A percentile compares a stretch with the other conserved stretches of the same genome.
phyloP scores from a whole-genome alignment of 257 asterid genomes.

The Linaria vulgaris region DNA sequence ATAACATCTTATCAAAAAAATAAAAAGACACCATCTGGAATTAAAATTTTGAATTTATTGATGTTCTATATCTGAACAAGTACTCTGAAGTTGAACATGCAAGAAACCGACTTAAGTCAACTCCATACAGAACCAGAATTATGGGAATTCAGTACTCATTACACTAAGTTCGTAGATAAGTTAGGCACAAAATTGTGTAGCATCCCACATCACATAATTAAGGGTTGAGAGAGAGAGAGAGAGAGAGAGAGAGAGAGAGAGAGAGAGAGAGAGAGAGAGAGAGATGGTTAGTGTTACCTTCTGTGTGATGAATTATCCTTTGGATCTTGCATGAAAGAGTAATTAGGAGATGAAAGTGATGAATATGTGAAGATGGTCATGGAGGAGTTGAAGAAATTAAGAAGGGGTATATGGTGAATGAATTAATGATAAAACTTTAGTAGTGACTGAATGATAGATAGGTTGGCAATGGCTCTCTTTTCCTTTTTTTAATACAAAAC shows the following conservation, averaged over 20 bases:
- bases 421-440: conserved; percentile 27
- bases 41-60: neutral
- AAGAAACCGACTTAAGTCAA: neutral
- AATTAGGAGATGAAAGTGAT: conserved; percentile 19
- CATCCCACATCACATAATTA: neutral
- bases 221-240: neutral
- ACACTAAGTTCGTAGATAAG: too few species aligned
- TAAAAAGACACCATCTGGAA: neutral
- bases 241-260: conserved; percentile 21
- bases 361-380: conserved; percentile 37
- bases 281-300: conserved; percentile 36
- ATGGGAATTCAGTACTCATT: neutral
- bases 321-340: conserved; percentile 59
- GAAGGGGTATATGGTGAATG: conserved; percentile 11
- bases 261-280: conserved; percentile 12
- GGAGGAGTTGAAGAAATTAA: neutral
- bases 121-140: neutral
- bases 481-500: conserved; percentile 31
- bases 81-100: neutral
- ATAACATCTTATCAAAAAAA: too few species aligned
- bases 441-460: conserved; percentile 33
- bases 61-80: neutral
- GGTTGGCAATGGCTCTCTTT: conserved; percentile 43
- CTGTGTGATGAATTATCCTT: conserved; percentile 31
- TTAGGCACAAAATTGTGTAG: neutral